Conservation (phyloP, 192 early-diverging fungal species). For the Coemansia sp. region DNA sequence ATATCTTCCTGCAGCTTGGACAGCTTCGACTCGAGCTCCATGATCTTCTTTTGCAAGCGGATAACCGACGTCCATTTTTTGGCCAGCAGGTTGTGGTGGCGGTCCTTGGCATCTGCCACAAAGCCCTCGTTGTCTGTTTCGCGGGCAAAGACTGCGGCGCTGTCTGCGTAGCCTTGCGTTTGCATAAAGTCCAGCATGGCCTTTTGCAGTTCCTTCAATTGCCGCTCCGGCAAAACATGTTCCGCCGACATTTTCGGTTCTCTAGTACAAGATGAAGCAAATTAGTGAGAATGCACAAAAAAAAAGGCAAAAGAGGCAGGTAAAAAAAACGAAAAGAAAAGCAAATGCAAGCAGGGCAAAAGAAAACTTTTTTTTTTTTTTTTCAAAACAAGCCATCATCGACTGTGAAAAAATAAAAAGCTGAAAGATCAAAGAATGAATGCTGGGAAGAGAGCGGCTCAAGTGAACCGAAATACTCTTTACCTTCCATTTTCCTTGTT, state of each 20-base stretch:
- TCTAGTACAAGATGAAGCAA: neutral
- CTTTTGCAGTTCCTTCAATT: conserved; percentile 72
- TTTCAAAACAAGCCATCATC: no score
- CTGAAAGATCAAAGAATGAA: no score
- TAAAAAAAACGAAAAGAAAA: neutral
- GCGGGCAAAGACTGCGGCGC: conserved; percentile 67
- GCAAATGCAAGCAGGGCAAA: no score
- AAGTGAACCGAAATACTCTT: neutral
- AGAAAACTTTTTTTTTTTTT: no score
- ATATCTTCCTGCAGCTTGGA: conserved; percentile 77
- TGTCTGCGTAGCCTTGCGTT: conserved; percentile 68
- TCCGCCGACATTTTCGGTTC: conserved; percentile 16
- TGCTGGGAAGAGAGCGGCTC: neutral
- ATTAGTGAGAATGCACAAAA: neutral
- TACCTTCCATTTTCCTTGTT: neutral
- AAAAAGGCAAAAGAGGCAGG: neutral
- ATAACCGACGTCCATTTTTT: conserved; percentile 95
- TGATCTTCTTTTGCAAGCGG: conserved; percentile 91
- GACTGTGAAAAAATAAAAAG: no score
- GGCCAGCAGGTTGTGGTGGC: conserved; percentile 53
- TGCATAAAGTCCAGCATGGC: conserved; percentile 90
- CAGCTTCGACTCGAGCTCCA: conserved; percentile 88
- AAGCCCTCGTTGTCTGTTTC: conserved; percentile 79
- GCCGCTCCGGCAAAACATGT: conserved; percentile 65
- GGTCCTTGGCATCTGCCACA: conserved; percentile 70